Percentiles rank a stretch among this genome's conserved stretches.
These are phyloP conservation scores for Penicillium steckii DNA, from an alignment of 495 filamentous ascomycete species.

Conservation along the genomic window DNA sequence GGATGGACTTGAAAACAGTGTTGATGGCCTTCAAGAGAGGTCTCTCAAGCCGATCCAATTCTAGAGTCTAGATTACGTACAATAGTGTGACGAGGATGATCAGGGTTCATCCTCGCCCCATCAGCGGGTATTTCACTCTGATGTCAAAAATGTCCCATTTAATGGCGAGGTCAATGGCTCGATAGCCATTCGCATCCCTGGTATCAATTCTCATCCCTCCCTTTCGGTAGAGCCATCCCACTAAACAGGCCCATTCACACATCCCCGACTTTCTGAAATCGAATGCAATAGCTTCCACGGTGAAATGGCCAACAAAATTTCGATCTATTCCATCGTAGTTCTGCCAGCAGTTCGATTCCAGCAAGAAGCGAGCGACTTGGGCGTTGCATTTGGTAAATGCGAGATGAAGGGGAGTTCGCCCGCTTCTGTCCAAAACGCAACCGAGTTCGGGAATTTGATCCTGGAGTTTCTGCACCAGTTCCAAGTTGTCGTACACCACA, in stretches of 20 bases:
- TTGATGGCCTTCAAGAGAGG: no score
- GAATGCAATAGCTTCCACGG: conserved; percentile 2
- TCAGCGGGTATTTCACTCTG: neutral
- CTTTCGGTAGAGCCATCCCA: neutral
- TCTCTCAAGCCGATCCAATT: no score
- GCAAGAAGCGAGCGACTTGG: neutral
- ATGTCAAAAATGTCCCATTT: conserved; percentile 1
- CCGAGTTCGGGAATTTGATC: no score
- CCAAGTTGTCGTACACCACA: conserved; percentile 4
- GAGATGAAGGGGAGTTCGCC: neutral
- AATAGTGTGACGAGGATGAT: no score
- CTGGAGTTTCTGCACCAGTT: neutral
- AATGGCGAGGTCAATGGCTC: neutral
- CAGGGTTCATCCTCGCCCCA: neutral
- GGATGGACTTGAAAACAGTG: no score
- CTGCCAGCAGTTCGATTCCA: neutral
- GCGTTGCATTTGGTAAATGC: conserved; percentile 1
- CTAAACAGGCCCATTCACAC: neutral
- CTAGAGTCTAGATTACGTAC: no score
- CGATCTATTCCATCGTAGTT: conserved; percentile 1
- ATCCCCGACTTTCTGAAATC: conserved; percentile 1
- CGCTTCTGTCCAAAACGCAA: no score
- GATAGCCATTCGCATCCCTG: neutral
- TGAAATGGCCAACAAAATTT: neutral
- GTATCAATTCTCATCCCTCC: neutral